These are phyloP conservation scores for Pythium aquatile DNA, from an alignment of 352 stramenopile genomes.

Conservation along the genomic window DNA sequence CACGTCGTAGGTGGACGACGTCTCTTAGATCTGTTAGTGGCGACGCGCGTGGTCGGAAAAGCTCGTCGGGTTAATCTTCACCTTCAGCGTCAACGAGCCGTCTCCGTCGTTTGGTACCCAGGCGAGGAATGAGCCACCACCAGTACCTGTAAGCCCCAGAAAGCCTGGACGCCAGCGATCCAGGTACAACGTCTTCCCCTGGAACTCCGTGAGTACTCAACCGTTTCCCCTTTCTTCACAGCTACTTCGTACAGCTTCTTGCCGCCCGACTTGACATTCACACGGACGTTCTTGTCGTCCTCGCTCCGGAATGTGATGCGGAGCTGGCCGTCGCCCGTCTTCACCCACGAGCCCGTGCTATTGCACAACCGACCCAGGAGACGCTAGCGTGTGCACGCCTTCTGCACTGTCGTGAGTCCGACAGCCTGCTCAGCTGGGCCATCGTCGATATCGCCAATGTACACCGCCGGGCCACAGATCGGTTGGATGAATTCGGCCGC, in stretches of 20 bases:
- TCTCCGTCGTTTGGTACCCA: slow-evolving; percentile 46
- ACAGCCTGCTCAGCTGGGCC: neutral
- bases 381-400: too few relatives aligned
- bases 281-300: slow-evolving; percentile 15
- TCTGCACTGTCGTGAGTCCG: neutral
- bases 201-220: slow-evolving; percentile 16
- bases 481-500: neutral
- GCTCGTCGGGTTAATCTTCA: slow-evolving; percentile 24
- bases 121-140: slow-evolving; percentile 44
- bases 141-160: slow-evolving; percentile 42
- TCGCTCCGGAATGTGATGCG: slow-evolving; percentile 18
- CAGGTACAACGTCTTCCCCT: slow-evolving; percentile 38
- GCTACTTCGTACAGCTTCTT: slow-evolving; percentile 8
- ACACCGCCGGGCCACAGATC: neutral
- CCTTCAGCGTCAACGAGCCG: slow-evolving; percentile 12
- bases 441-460: neutral
- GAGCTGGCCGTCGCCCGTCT: slow-evolving; percentile 16
- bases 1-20: too few relatives aligned
- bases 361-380: neutral
- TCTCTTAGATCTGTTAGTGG: neutral
- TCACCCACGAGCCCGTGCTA: neutral
- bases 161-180: slow-evolving; percentile 59
- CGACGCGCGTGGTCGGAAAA: slow-evolving; percentile 15
- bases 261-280: slow-evolving; percentile 18
- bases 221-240: slow-evolving; percentile 16